Evolutionary conservation across 106 monocot genomes (phyloP).

Genomic region (Vanilla planifolia): DNA sequence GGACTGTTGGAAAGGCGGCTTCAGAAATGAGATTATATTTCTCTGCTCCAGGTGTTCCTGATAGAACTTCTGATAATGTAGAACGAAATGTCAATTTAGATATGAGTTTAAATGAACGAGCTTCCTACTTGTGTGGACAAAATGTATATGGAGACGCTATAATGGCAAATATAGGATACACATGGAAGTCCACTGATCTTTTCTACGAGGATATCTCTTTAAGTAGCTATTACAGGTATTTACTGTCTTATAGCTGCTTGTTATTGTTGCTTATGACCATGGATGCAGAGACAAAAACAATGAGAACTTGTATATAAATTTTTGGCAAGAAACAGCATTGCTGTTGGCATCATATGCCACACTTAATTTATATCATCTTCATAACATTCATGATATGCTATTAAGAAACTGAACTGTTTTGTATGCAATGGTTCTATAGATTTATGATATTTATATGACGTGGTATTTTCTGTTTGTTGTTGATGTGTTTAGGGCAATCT

Average conservation of each 20-base stretch:
- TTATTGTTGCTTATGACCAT: neutral
- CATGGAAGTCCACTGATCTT: slow-evolving; percentile 65
- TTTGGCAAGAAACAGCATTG: too few relatives aligned
- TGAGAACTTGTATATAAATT: neutral
- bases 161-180: slow-evolving; percentile 74
- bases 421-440: neutral
- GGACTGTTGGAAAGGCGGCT: slow-evolving; percentile 82
- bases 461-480: too few relatives aligned
- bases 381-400: neutral
- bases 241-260: neutral
- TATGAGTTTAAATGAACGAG: slow-evolving; percentile 39
- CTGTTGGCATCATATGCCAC: neutral
- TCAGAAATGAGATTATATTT: slow-evolving; percentile 90
- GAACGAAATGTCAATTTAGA: slow-evolving; percentile 17
- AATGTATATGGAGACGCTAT: slow-evolving; percentile 85
- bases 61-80: slow-evolving; percentile 13
- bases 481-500: too few relatives aligned
- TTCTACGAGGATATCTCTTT: slow-evolving; percentile 63
- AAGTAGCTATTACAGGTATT: slow-evolving; percentile 76
- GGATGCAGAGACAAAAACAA: neutral
- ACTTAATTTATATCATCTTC: neutral
- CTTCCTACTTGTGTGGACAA: slow-evolving; percentile 82
- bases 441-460: too few relatives aligned
- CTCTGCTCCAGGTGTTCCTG: slow-evolving; percentile 20
- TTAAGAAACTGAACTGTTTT: neutral